Evolutionary conservation across 352 stramenopile species (phyloP).

Genomic region (Plasmopara viticola): DNA sequence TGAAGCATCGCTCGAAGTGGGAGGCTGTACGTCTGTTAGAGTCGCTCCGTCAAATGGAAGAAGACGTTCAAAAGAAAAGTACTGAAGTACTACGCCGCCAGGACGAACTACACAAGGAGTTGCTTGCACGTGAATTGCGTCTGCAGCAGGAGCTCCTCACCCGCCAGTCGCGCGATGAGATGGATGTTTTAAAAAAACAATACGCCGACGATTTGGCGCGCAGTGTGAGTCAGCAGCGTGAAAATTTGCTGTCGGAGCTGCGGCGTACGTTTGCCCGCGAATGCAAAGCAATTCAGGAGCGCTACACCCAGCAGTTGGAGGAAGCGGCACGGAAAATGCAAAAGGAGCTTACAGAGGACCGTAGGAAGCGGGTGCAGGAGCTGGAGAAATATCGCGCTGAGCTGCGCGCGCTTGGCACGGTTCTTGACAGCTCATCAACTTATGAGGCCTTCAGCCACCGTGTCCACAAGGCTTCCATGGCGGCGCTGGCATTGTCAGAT

Average conservation of each 20-base stretch:
- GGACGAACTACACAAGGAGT: slow-evolving; percentile 66
- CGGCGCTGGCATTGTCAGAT: slow-evolving; percentile 67
- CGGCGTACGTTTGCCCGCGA: slow-evolving; percentile 53
- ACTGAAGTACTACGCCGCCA: slow-evolving; percentile 53
- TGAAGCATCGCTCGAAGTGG: slow-evolving; percentile 86
- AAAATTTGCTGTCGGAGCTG: slow-evolving; percentile 46
- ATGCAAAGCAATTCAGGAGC: slow-evolving; percentile 58
- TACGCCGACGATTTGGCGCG: slow-evolving; percentile 51
- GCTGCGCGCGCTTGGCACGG: slow-evolving; percentile 53
- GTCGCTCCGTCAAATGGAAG: slow-evolving; percentile 69
- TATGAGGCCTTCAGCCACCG: slow-evolving; percentile 84
- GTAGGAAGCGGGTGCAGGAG: slow-evolving; percentile 51
- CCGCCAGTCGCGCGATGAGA: slow-evolving; percentile 55
- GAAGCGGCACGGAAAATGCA: slow-evolving; percentile 53
- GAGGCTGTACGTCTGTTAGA: slow-evolving; percentile 70
- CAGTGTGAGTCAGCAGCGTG: slow-evolving; percentile 56
- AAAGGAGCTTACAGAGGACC: slow-evolving; percentile 50
- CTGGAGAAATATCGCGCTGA: slow-evolving; percentile 62
- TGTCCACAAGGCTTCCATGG: slow-evolving; percentile 79
- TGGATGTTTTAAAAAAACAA: slow-evolving; percentile 54
- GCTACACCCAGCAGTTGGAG: slow-evolving; percentile 38
- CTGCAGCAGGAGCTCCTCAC: slow-evolving; percentile 65
- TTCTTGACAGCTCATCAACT: slow-evolving; percentile 68
- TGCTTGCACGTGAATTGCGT: slow-evolving; percentile 67
- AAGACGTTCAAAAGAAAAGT: slow-evolving; percentile 72